Base-by-base conservation (phyloP, 768 basidiomycete genomes). In the Coprinellus micaceus region DNA sequence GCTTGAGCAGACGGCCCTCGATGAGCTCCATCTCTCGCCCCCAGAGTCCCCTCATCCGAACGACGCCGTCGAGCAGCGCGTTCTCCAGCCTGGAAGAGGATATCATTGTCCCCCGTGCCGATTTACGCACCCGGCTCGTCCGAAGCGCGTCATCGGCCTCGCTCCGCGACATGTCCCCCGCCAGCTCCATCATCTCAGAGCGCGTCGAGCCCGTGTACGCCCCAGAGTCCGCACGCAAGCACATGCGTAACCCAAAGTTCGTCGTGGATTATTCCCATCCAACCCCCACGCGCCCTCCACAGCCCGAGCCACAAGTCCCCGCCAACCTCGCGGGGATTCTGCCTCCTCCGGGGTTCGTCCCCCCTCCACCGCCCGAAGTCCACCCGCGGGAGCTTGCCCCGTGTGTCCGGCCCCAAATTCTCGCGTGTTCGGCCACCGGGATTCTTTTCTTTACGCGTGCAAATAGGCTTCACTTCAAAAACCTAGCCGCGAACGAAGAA, bases 391-490 rank as follows among this genome's bases (percentile, higher is more conserved):
- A 52, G 4, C 28, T 57, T 7, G 28, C 25, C 4, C 37, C 56
- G 15, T 11, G 28, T 11, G 50, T 57, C 11, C 47, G 41, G 2
- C 61, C 70, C 1, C 66, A 67, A 2, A 66, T 74, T n/a, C 54
- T 78, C n/a, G 66, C 70, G 33, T 81, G 77, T 67, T 82, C 81
- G 1, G 49, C 66, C 4, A 63, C 73, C 24, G 79, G 77, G 61
- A 60, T 77, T 4, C 63, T 82, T 19, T 78, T 78, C 56, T 82
- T 82, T 62, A 76, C 74, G 33, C 79, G 82, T 2, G 78, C 78
- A 7, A 83, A 83, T 61, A 72, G 84, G 13, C 74, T 85, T 12
- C 74, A 83, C 60, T 77, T 70, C 68, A 82, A 81, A 64, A 78
- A 76, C 59, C 65, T 82, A 39, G 61, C 63, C 7, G 60, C 54